Percentiles rank a stretch among this genome's conserved stretches.
phyloP scores from a whole-genome alignment of 768 basidiomycete species.

The Suillus hirtellus region DNA sequence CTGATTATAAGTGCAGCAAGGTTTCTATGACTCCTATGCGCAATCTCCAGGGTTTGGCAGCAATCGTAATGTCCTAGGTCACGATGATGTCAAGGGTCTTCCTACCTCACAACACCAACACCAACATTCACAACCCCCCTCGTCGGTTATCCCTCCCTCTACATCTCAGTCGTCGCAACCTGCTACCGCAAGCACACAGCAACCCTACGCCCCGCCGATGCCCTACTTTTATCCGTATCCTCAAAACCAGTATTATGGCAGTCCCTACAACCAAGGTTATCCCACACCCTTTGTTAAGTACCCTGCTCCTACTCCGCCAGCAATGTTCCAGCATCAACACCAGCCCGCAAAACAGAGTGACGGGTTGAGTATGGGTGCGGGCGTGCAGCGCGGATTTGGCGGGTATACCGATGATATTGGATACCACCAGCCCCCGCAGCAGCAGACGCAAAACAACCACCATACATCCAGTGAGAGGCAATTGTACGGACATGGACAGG shows the following conservation, averaged over 20 bases:
- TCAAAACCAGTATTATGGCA: constrained; percentile 75
- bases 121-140: constrained; percentile 33
- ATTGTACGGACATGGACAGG: constrained; percentile 4
- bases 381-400: constrained; percentile 37
- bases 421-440: constrained; percentile 55
- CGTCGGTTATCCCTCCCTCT: constrained; percentile 51
- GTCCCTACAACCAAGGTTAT: constrained; percentile 62
- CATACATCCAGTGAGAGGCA: constrained; percentile 7
- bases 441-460: constrained; percentile 46
- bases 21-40: constrained; percentile 76
- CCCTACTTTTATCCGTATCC: constrained; percentile 68
- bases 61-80: constrained; percentile 59
- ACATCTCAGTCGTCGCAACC: constrained; percentile 58
- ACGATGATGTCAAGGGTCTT: constrained; percentile 76
- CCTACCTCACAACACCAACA: constrained; percentile 56
- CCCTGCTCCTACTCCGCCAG: constrained; percentile 64
- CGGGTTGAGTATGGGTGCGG: constrained; percentile 42
- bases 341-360: constrained; percentile 51
- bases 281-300: constrained; percentile 79
- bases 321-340: constrained; percentile 7
- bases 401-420: constrained; percentile 43
- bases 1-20: constrained; percentile 40
- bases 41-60: constrained; percentile 66
- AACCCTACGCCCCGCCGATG: constrained; percentile 62
- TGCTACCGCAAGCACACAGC: constrained; percentile 60